Evolutionary conservation across 306 rosid genomes (phyloP).

Genomic region (Hylodesmum podocarpum): DNA sequence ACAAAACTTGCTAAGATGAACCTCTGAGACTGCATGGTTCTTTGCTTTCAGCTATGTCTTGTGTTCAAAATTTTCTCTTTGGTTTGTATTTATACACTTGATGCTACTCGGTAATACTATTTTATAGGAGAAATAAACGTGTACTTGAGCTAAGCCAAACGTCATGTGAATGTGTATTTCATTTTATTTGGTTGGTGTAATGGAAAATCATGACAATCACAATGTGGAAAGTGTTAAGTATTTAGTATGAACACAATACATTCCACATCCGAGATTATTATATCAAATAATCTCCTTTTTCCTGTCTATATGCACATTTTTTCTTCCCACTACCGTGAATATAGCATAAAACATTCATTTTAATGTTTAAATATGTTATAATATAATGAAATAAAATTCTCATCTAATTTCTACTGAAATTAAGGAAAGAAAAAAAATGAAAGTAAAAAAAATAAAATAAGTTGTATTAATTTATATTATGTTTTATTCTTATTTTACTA

Average conservation of each 20-base stretch:
- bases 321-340: neutral
- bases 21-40: constrained; percentile 28
- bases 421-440: neutral
- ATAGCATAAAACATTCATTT: neutral
- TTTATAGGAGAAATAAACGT: constrained; percentile 28
- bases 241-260: neutral
- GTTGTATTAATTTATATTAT: neutral
- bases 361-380: neutral
- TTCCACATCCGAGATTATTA: neutral
- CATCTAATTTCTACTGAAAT: neutral
- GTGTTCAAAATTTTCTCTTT: neutral
- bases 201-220: constrained; percentile 21
- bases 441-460: neutral
- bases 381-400: neutral
- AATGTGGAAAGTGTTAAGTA: neutral
- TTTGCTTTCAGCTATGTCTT: neutral
- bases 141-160: constrained; percentile 34
- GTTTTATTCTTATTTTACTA: neutral
- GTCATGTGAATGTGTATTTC: constrained; percentile 27
- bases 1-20: constrained; percentile 20
- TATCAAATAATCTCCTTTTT: neutral
- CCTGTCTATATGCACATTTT: neutral
- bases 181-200: neutral
- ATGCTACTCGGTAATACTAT: neutral
- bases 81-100: constrained; percentile 13